These are phyloP conservation scores for Psilocybe cyanescens DNA, from an alignment of 768 basidiomycete species.

Conservation along the genomic window DNA sequence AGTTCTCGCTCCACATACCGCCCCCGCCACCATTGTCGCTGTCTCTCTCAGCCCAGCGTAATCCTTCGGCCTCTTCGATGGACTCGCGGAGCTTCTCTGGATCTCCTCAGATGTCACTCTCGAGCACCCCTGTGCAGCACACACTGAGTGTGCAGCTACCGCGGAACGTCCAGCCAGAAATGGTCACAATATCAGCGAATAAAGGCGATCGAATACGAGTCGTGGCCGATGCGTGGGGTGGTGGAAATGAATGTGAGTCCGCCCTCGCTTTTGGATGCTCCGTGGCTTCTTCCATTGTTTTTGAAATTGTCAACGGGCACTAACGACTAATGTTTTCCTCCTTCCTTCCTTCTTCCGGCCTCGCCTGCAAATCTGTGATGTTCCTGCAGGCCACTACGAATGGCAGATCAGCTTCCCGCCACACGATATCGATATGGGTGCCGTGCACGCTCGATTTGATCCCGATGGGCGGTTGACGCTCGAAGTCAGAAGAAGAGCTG, in stretches of 20 bases:
- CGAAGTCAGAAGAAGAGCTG: conserved; percentile 37
- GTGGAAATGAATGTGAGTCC: conserved; percentile 60
- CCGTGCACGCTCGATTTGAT: conserved; percentile 53
- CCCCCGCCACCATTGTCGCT: conserved; percentile 28
- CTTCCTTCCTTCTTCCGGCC: neutral
- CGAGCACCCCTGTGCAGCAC: conserved; percentile 43
- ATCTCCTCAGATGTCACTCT: conserved; percentile 49
- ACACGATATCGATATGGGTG: conserved; percentile 56
- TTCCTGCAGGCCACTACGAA: conserved; percentile 57
- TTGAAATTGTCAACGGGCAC: neutral
- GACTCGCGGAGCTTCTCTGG: conserved; percentile 13
- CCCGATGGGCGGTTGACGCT: conserved; percentile 50
- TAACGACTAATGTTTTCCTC: conserved; percentile 1
- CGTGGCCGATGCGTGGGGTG: conserved; percentile 66
- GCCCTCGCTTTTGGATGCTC: neutral
- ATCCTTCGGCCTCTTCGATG: conserved; percentile 21
- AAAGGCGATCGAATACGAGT: conserved; percentile 60
- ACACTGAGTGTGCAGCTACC: conserved; percentile 54
- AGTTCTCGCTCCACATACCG: conserved; percentile 32
- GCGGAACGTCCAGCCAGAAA: conserved; percentile 52
- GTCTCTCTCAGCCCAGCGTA: conserved; percentile 23
- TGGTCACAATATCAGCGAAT: conserved; percentile 67
- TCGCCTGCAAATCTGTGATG: neutral
- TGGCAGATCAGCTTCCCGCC: conserved; percentile 62
- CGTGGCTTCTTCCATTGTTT: neutral